A percentile compares a stretch with the other conserved stretches of the same genome.
These are phyloP conservation scores for Cladosporium austrohemisphaericum DNA, from an alignment of 2,329 filamentous ascomycete genomes.

Conservation along the genomic window DNA sequence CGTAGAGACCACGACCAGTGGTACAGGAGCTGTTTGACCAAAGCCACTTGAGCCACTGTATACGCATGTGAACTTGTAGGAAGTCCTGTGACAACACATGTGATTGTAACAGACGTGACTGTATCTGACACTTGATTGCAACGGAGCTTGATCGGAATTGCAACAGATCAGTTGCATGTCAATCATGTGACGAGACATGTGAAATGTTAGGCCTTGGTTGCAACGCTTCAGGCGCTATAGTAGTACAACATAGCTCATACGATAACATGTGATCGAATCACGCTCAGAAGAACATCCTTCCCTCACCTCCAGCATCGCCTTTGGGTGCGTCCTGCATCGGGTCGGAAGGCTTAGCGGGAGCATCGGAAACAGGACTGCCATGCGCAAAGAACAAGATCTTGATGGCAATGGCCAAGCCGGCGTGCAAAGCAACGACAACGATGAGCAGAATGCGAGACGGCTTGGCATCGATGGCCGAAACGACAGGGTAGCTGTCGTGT, in stretches of 20 bases:
- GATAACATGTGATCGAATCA: neutral
- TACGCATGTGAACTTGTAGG: too few species aligned
- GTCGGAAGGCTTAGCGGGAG: slow-evolving; percentile 10
- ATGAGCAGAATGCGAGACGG: slow-evolving; percentile 84
- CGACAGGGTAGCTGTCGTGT: slow-evolving; percentile 59
- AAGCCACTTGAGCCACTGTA: too few species aligned
- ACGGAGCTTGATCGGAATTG: too few species aligned
- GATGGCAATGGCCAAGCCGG: slow-evolving; percentile 87
- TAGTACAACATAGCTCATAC: slow-evolving; percentile 1
- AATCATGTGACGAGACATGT: too few species aligned
- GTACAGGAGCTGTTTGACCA: too few species aligned
- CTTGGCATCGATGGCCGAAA: slow-evolving; percentile 88
- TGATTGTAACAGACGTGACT: too few species aligned
- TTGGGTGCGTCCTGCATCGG: slow-evolving; percentile 15
- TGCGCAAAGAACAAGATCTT: slow-evolving; percentile 94
- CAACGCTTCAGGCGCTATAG: neutral
- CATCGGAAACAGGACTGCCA: slow-evolving; percentile 15
- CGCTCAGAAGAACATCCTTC: slow-evolving; percentile 8
- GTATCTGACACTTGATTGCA: too few species aligned
- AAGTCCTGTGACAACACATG: too few species aligned
- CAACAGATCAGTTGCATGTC: too few species aligned
- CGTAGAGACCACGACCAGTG: too few species aligned
- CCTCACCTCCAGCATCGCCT: neutral
- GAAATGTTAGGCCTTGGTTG: too few species aligned
- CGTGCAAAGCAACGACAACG: slow-evolving; percentile 78